Percentiles rank a stretch among this genome's conserved stretches.
Conservation (phyloP, 2,329 filamentous ascomycete genomes). For the Dothideomycetes sp. region DNA sequence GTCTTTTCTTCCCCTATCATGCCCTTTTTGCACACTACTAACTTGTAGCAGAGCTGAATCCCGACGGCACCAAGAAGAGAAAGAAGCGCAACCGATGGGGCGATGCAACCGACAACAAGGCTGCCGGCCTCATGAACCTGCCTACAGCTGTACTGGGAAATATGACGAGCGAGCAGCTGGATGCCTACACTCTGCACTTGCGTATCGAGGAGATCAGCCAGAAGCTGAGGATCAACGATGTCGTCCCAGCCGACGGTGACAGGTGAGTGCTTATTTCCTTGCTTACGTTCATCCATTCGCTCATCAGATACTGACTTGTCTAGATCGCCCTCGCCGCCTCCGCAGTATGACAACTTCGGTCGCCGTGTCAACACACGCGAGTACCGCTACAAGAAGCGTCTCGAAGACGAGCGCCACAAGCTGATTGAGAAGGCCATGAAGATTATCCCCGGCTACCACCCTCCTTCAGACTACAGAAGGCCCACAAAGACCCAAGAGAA, state of each 20-base stretch:
- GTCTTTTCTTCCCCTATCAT: constrained; percentile 23
- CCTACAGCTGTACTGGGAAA: constrained; percentile 92
- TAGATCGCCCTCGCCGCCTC: constrained; percentile 89
- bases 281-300: constrained; percentile 13
- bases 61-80: constrained; percentile 74
- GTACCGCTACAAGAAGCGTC: constrained; percentile 93
- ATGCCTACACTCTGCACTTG: constrained; percentile 91
- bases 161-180: constrained; percentile 97
- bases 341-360: constrained; percentile 98
- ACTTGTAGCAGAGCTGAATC: constrained; percentile 30
- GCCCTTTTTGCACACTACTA: constrained; percentile 15
- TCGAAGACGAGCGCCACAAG: constrained; percentile 98
- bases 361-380: constrained; percentile 98
- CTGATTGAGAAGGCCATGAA: constrained; percentile 99
- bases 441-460: constrained; percentile 98
- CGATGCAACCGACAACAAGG: constrained; percentile 95
- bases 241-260: constrained; percentile 92
- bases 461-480: constrained; percentile 94
- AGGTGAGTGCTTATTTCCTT: constrained; percentile 53
- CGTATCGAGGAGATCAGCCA: constrained; percentile 99
- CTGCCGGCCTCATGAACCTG: constrained; percentile 92
- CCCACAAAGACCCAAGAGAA: constrained; percentile 99
- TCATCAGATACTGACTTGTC: not conserved
- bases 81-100: constrained; percentile 99
- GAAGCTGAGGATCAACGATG: constrained; percentile 98